A percentile compares a stretch with the other conserved stretches of the same genome.
phyloP scores from a whole-genome alignment of 345 rosid species.

The Camelina neglecta region DNA sequence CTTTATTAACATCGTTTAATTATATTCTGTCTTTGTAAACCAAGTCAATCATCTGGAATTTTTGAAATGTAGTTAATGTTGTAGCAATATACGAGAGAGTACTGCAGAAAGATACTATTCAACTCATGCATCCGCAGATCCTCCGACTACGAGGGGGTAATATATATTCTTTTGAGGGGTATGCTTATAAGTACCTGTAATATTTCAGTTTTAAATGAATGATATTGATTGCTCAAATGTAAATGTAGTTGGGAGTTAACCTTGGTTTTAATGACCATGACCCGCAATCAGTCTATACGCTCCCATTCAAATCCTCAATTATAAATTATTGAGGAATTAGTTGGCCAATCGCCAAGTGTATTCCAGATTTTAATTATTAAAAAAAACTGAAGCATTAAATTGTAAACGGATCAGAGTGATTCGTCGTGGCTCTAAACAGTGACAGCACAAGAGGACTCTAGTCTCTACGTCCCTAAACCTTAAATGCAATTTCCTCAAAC shows the following conservation, averaged over 20 bases:
- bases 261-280: constrained; percentile 36
- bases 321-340: constrained; percentile 7
- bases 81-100: background rate
- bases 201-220: background rate
- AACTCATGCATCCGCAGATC: constrained; percentile 4
- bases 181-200: background rate
- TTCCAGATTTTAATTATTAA: background rate
- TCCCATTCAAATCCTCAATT: constrained; percentile 12
- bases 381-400: constrained; percentile 13
- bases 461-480: constrained; percentile 10
- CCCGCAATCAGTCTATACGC: constrained; percentile 14
- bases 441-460: constrained; percentile 33
- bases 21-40: too few relatives aligned
- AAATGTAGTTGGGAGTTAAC: constrained; percentile 42
- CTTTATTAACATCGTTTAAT: too few relatives aligned
- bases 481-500: constrained; percentile 31
- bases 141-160: background rate
- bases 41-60: too few relatives aligned
- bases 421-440: constrained; percentile 29
- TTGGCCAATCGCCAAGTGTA: constrained; percentile 36
- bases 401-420: constrained; percentile 9
- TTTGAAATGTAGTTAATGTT: too few relatives aligned
- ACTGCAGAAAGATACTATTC: background rate
- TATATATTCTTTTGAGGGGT: background rate
- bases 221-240: constrained; percentile 32